Percentiles rank a stretch among this genome's conserved stretches.
These are phyloP conservation scores for Avicennia marina DNA, from an alignment of 257 asterid genomes.

Conservation along the genomic window DNA sequence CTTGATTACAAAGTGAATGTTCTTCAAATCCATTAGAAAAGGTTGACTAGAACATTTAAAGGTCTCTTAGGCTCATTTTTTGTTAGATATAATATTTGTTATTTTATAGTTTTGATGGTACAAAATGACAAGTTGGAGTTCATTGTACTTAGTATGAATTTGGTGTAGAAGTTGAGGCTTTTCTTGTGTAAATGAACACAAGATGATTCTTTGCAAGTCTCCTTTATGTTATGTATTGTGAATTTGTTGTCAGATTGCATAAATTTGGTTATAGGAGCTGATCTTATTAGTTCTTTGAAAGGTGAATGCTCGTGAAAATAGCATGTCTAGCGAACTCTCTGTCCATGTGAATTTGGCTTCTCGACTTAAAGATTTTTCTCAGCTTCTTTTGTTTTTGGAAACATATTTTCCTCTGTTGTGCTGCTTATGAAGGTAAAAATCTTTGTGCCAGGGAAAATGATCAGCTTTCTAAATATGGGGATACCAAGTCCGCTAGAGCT, in stretches of 20 bases:
- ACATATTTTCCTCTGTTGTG: background rate
- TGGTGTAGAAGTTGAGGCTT: background rate
- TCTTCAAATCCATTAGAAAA: background rate
- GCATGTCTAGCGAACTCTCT: background rate
- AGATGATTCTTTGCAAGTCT: background rate
- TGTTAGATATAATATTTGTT: background rate
- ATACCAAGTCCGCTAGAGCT: slow-evolving; percentile 52
- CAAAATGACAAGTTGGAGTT: too few relatives aligned
- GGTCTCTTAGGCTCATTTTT: background rate
- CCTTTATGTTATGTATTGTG: background rate
- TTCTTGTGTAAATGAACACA: background rate
- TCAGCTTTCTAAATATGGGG: slow-evolving; percentile 45
- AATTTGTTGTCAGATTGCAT: background rate
- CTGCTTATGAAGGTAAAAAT: slow-evolving; percentile 14
- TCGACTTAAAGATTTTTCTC: background rate
- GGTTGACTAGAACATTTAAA: background rate
- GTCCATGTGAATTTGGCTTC: background rate
- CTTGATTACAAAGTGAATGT: background rate
- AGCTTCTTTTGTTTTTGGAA: background rate
- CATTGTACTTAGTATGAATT: background rate
- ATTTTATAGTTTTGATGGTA: too few relatives aligned
- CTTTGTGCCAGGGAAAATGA: slow-evolving; percentile 47
- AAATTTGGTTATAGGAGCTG: slow-evolving; percentile 1
- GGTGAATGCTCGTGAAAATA: background rate
- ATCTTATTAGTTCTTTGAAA: background rate